These are phyloP conservation scores for Penicillium nordicum DNA, from an alignment of 2,329 filamentous ascomycete species.

Conservation along the genomic window DNA sequence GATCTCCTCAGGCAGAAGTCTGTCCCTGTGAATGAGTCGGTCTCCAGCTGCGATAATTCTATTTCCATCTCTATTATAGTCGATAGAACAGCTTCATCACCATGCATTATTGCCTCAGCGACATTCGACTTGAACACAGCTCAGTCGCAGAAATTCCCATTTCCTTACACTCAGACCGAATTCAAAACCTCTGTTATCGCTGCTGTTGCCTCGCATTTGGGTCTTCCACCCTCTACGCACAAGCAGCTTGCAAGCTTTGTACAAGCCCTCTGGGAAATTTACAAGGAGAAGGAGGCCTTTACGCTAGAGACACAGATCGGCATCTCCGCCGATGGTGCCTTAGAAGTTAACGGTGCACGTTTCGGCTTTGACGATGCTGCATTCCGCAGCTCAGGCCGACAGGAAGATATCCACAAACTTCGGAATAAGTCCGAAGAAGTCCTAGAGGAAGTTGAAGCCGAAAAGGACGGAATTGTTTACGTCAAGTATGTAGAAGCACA, in stretches of 20 bases:
- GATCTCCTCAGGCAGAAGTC: slow-evolving; percentile 54
- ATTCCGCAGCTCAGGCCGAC: slow-evolving; percentile 59
- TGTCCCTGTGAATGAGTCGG: slow-evolving; percentile 43
- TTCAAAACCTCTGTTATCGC: slow-evolving; percentile 45
- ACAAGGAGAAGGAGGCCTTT: slow-evolving; percentile 63
- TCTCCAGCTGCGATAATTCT: slow-evolving; percentile 38
- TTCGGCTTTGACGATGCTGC: slow-evolving; percentile 70
- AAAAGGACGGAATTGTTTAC: slow-evolving; percentile 74
- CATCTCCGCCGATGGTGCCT: slow-evolving; percentile 37
- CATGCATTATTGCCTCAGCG: slow-evolving; percentile 62
- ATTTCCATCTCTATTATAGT: slow-evolving; percentile 60
- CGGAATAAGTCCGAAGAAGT: slow-evolving; percentile 53
- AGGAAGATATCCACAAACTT: slow-evolving; percentile 58
- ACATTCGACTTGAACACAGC: slow-evolving; percentile 45
- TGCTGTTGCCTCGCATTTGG: slow-evolving; percentile 47
- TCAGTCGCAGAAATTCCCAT: slow-evolving; percentile 56
- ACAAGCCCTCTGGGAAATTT: slow-evolving; percentile 55
- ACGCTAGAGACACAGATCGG: slow-evolving; percentile 54
- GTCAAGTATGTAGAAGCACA: slow-evolving; percentile 51
- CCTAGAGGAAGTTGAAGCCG: slow-evolving; percentile 58
- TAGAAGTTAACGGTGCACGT: slow-evolving; percentile 54
- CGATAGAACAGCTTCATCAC: slow-evolving; percentile 60
- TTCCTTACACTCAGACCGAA: slow-evolving; percentile 55
- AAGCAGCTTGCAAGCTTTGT: slow-evolving; percentile 51
- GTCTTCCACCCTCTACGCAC: slow-evolving; percentile 49